These are phyloP conservation scores for Sextonia rubra DNA, from an alignment of 164 flowering plant genomes.

Conservation along the genomic window DNA sequence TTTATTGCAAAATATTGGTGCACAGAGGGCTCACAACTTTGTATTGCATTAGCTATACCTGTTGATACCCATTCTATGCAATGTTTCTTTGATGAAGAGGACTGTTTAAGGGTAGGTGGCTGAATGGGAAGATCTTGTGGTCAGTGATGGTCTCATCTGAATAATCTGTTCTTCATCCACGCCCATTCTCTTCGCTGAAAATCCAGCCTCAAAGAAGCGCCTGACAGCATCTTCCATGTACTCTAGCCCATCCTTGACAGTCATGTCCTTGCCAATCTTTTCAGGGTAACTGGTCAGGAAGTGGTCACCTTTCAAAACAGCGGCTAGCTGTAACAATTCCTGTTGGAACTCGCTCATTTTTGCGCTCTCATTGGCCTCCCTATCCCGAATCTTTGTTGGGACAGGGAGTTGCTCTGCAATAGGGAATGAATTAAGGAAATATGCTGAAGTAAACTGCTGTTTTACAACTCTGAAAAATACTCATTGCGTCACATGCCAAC, in stretches of 20 bases:
- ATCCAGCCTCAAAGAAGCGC: slow-evolving; percentile 62
- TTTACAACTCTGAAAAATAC: no score
- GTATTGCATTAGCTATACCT: no score
- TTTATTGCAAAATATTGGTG: no score
- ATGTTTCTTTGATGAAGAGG: no score
- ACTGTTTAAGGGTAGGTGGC: slow-evolving; percentile 5
- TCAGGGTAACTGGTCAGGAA: slow-evolving; percentile 38
- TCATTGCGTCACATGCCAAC: no score
- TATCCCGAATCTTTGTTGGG: slow-evolving; percentile 50
- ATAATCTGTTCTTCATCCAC: slow-evolving; percentile 63
- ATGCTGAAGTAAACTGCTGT: no score
- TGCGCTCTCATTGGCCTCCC: slow-evolving; percentile 59
- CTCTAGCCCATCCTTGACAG: slow-evolving; percentile 52
- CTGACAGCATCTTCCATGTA: slow-evolving; percentile 69
- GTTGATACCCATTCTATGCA: no score
- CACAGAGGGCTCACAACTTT: no score
- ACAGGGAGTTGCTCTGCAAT: slow-evolving; percentile 57
- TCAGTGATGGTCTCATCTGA: slow-evolving; percentile 71
- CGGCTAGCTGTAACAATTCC: slow-evolving; percentile 75
- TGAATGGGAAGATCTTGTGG: slow-evolving; percentile 43
- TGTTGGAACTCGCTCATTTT: slow-evolving; percentile 71
- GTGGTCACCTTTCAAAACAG: slow-evolving; percentile 70
- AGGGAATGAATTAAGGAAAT: background rate
- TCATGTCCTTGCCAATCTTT: slow-evolving; percentile 52
- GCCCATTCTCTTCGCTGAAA: slow-evolving; percentile 60